These are phyloP conservation scores for Serendipita sp. DNA, from an alignment of 768 basidiomycete genomes.

Conservation along the genomic window DNA sequence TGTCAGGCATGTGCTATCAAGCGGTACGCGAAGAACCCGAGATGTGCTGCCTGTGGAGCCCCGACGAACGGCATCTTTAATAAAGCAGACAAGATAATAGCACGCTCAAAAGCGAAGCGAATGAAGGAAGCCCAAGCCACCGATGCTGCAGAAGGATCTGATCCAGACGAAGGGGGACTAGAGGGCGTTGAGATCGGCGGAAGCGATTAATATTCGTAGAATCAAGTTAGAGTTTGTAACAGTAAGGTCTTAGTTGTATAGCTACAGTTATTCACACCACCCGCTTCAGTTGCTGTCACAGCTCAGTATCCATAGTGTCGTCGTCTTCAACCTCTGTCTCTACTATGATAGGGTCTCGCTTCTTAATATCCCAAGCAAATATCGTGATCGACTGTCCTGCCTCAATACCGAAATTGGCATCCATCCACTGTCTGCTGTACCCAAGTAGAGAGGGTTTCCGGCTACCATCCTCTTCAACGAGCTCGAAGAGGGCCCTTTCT, in stretches of 20 bases:
- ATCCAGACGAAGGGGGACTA: constrained; percentile 15
- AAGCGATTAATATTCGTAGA: constrained; percentile 19
- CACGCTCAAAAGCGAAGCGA: constrained; percentile 48
- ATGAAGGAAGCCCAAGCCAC: constrained; percentile 35
- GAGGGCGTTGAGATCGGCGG: constrained; percentile 23
- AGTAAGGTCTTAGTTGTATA: neutral
- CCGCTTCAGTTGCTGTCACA: neutral
- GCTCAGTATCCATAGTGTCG: neutral
- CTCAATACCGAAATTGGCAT: neutral
- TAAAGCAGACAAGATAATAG: constrained; percentile 81
- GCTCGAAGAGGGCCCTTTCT: neutral
- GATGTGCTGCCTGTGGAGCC: constrained; percentile 87
- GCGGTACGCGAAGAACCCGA: constrained; percentile 84
- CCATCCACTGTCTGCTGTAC: neutral
- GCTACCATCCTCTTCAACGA: neutral
- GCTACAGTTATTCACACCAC: neutral
- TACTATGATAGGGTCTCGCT: neutral
- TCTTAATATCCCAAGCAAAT: neutral
- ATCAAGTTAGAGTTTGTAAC: neutral
- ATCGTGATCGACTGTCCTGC: neutral
- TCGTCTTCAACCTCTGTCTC: neutral
- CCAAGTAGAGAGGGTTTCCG: neutral
- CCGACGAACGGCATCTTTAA: constrained; percentile 96
- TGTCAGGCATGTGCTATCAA: constrained; percentile 92
- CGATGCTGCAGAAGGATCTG: constrained; percentile 26